A percentile compares a stretch with the other conserved stretches of the same genome.
These are phyloP conservation scores for Moniliella sp. DNA, from an alignment of 1,284 basidiomycete genomes.

Conservation along the genomic window DNA sequence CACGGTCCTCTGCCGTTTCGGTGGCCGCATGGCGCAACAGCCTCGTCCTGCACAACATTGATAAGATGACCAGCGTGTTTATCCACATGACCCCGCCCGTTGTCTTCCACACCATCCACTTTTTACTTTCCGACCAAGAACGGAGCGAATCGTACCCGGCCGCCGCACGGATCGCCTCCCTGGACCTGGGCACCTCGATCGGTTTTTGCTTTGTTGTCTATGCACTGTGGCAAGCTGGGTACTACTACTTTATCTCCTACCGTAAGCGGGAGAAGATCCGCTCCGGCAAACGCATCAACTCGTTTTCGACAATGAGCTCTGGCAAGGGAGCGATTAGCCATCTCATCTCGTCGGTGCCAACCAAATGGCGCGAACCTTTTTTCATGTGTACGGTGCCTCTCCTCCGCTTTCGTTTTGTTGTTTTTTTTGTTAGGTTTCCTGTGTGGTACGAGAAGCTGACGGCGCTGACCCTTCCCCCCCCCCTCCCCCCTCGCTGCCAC, in stretches of 20 bases:
- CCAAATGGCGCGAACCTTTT: constrained; percentile 8
- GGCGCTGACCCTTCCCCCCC: too few relatives aligned
- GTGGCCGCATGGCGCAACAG: constrained; percentile 86
- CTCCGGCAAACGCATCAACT: constrained; percentile 17
- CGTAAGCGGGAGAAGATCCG: constrained; percentile 10
- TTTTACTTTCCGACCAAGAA: too few relatives aligned
- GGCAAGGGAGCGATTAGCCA: constrained; percentile 20
- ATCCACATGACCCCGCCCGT: constrained; percentile 39
- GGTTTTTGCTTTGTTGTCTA: too few relatives aligned
- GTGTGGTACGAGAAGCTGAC: too few relatives aligned
- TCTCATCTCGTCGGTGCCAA: constrained; percentile 12
- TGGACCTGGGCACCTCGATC: too few relatives aligned
- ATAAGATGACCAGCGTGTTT: constrained; percentile 45
- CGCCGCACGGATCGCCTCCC: not conserved
- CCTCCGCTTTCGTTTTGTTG: too few relatives aligned
- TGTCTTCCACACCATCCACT: constrained; percentile 66
- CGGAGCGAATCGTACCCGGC: too few relatives aligned
- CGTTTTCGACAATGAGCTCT: constrained; percentile 18
- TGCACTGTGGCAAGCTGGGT: constrained; percentile 62
- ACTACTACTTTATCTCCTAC: constrained; percentile 28
- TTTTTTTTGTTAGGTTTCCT: too few relatives aligned
- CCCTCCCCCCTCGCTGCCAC: too few relatives aligned
- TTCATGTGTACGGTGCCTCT: too few relatives aligned
- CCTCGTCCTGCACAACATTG: constrained; percentile 1
- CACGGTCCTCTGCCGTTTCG: constrained; percentile 59